These are phyloP conservation scores for Komagataella pastoris DNA, from an alignment of 805 yeast genomes.

Conservation along the genomic window DNA sequence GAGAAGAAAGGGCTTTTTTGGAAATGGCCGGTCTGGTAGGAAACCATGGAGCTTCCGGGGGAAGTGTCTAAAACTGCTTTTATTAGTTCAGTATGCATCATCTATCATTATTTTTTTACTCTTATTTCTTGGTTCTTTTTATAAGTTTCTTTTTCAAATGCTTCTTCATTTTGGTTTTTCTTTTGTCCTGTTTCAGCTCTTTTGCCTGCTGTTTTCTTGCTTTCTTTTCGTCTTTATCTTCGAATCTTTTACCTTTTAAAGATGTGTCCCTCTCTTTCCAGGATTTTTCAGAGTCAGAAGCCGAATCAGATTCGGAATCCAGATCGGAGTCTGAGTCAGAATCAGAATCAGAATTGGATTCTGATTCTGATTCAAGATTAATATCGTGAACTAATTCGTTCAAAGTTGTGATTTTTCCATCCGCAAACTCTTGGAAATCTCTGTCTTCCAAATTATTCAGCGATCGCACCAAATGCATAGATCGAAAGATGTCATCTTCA, in stretches of 20 bases:
- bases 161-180: slow-evolving; percentile 74
- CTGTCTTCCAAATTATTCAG: slow-evolving; percentile 80
- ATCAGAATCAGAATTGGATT: slow-evolving; percentile 13
- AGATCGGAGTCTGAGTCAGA: slow-evolving; percentile 18
- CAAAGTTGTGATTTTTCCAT: slow-evolving; percentile 72
- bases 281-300: slow-evolving; percentile 10
- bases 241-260: slow-evolving; percentile 61
- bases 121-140: slow-evolving; percentile 23
- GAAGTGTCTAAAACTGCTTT: slow-evolving; percentile 23
- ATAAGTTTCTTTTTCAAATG: slow-evolving; percentile 68
- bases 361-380: slow-evolving; percentile 10
- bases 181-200: slow-evolving; percentile 63
- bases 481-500: slow-evolving; percentile 78
- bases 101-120: neutral
- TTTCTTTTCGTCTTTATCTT: slow-evolving; percentile 69
- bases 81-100: neutral
- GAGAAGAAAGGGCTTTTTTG: slow-evolving; percentile 74
- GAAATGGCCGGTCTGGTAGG: slow-evolving; percentile 70
- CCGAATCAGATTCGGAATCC: slow-evolving; percentile 16
- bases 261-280: slow-evolving; percentile 29
- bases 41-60: slow-evolving; percentile 27
- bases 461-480: slow-evolving; percentile 64
- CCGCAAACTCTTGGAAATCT: slow-evolving; percentile 67
- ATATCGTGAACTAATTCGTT: slow-evolving; percentile 38
- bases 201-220: slow-evolving; percentile 66